phyloP scores from a whole-genome alignment of 2,329 filamentous ascomycete species.

The Sporothrix variecibatus region DNA sequence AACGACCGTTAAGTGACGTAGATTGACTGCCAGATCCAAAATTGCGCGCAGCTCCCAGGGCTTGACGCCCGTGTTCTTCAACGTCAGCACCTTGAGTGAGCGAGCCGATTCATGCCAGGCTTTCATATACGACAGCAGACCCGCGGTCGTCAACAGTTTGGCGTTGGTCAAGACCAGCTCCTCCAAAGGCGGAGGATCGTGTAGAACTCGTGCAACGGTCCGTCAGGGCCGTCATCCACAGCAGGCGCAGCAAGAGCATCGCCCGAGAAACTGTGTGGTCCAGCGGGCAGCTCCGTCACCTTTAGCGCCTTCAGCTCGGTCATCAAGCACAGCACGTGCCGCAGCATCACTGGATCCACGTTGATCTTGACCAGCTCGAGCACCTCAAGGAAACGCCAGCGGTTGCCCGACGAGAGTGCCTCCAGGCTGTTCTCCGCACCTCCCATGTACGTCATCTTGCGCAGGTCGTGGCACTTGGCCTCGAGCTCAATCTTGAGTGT shows the following conservation, averaged over 20 bases:
- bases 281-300: conserved; percentile 65
- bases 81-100: conserved; percentile 65
- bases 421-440: conserved; percentile 80
- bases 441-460: conserved; percentile 82
- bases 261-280: conserved; percentile 61
- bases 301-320: conserved; percentile 71
- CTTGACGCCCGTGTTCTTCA: conserved; percentile 72
- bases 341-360: conserved; percentile 69
- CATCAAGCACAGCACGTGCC: conserved; percentile 70
- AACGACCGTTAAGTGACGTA: conserved; percentile 60
- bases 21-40: conserved; percentile 56
- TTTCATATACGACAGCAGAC: conserved; percentile 70
- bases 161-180: conserved; percentile 72
- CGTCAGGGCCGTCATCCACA: background rate
- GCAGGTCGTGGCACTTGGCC: conserved; percentile 76
- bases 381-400: conserved; percentile 72
- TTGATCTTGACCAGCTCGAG: conserved; percentile 69
- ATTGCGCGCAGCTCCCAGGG: conserved; percentile 62
- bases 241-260: conserved; percentile 62
- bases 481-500: conserved; percentile 82
- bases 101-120: conserved; percentile 57
- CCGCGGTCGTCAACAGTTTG: conserved; percentile 69
- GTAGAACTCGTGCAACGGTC: conserved; percentile 49
- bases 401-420: conserved; percentile 62
- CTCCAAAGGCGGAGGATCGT: conserved; percentile 70